Evolutionary conservation across 2,329 filamentous ascomycete species (phyloP), one percentile per base, ranked within the genome.

Genomic region (Ophiocordyceps camponoti-leonardi): DNA sequence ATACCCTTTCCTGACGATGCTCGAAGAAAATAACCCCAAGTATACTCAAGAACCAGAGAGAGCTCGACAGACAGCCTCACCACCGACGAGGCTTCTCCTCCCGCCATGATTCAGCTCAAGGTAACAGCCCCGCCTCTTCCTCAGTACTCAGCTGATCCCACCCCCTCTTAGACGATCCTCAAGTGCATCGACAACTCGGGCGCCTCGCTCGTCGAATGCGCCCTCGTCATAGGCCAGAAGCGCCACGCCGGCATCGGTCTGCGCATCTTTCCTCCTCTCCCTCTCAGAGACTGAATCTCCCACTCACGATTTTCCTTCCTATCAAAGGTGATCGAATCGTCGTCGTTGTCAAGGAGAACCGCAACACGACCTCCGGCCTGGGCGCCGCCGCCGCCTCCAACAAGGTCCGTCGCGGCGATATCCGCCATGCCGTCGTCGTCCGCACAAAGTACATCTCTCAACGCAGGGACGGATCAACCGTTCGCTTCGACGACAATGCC

Each of bases 151-250:
- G 11, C n/a, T 20, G n/a, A 19, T 10, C 26, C 26, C 7, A 28
- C 7, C 19, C 16, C 18, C 39, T 2, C 39, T 3, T 28, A 95
- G 92, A 84, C 88, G 62, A 86, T 98, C 78, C 77, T 98, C 58
- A 95, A 92, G 69, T 96, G 92, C 81, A 96, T 98, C 78, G 92
- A 98, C 81, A 98, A 95, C 73, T 96, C 92, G 53, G 92, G 92
- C 62, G 92, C 92, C 55, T 88, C 92, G 57, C 74, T 98, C 54
- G 92, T 96, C 67, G 92, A 98, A 71, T 98, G 92, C 69, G 85
- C 83, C 62, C 83, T 90, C 62, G 83, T 96, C 51, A 72, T 98
- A 58, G 86, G 86, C 59, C 92, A 90, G 69, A 94, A 95, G 70
- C 72, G 79, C 54, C 78, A 81, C 58, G 92, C 90, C 49, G 82